A percentile compares a stretch with the other conserved stretches of the same genome.
Evolutionary conservation across 1,139 yeast species (phyloP).

Genomic region (Sugiyamaella castrensis): DNA sequence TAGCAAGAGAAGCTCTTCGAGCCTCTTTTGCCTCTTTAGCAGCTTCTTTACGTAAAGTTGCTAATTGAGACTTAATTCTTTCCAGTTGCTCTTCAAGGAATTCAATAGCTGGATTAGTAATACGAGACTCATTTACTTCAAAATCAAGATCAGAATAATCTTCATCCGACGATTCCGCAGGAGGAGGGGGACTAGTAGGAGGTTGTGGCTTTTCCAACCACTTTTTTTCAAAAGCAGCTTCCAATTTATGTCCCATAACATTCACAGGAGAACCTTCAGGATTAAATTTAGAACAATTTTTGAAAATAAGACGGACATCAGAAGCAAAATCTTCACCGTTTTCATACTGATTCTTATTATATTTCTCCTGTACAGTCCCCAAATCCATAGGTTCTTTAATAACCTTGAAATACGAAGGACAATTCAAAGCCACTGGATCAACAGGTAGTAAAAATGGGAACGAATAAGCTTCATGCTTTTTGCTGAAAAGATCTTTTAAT

Average conservation of each 20-base stretch:
- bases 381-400: conserved; percentile 95
- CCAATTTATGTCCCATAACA: conserved; percentile 90
- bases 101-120: conserved; percentile 85
- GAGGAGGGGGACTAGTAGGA: conserved; percentile 57
- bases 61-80: conserved; percentile 82
- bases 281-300: conserved; percentile 86
- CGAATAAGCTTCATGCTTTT: conserved; percentile 78
- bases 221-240: conserved; percentile 77
- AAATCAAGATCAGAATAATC: conserved; percentile 55
- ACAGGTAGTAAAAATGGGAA: conserved; percentile 94
- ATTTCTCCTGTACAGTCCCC: conserved; percentile 75
- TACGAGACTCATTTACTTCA: conserved; percentile 64
- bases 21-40: conserved; percentile 49
- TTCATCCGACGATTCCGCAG: conserved; percentile 38
- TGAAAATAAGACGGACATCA: conserved; percentile 79
- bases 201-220: conserved; percentile 90
- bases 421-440: conserved; percentile 89
- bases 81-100: conserved; percentile 82
- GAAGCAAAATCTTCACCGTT: conserved; percentile 82
- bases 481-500: conserved; percentile 74
- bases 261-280: conserved; percentile 96
- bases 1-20: conserved; percentile 27
- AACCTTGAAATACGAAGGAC: conserved; percentile 83
- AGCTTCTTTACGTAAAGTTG: conserved; percentile 70
- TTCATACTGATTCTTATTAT: conserved; percentile 83